Evolutionary conservation across 805 yeast species (phyloP), one percentile per base, ranked within the genome.

Genomic region (Barnettozyma siamensis): DNA sequence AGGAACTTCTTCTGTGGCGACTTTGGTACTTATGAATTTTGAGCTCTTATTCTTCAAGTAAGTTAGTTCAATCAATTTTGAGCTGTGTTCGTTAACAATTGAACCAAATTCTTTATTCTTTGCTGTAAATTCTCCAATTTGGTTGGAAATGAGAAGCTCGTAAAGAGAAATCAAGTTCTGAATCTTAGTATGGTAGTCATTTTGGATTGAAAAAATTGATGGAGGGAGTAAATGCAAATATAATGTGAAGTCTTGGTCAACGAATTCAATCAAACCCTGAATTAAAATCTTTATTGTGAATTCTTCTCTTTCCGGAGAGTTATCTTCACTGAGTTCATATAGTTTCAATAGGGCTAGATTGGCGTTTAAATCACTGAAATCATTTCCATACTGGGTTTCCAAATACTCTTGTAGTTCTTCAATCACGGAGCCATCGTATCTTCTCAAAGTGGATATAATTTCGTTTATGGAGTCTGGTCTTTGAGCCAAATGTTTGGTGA

Each of bases 261-360:
- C 57, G 50, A 67, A 72, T 33, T 62, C 61, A 38, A 65, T 55
- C 37, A 72, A 55, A 7, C 75, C 71, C 47, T 67, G 64, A 36
- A 66, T 48, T 20, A 72, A 60, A 26, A 66, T 55, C 45, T 65
- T 65, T 16, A 67, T 44, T 13, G 71, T 64, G 21, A 59, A 49
- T 15, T 64, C 64, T 46, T 63, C 65, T 45, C 71, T 68, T 44
- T 63, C 65, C 20, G 55, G 48, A 11, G 62, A 53, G 20, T 59
- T 49, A 23, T 62, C 65, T 19, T 66, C 65, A 35, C 61, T 57
- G 20, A 64, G 50, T 43, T 62, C 66, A 38, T 63, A 71, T 37
- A 72, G 59, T 43, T 72, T 72, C 45, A 72, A 56, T 18, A 72
- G 58, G 1, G 76, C 76, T 52, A 71, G 50, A 51, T 70, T 71